A percentile compares a stretch with the other conserved stretches of the same genome.
phyloP scores from a whole-genome alignment of 192 early-diverging fungal genomes.

The Lunasporangiospora selenospora region DNA sequence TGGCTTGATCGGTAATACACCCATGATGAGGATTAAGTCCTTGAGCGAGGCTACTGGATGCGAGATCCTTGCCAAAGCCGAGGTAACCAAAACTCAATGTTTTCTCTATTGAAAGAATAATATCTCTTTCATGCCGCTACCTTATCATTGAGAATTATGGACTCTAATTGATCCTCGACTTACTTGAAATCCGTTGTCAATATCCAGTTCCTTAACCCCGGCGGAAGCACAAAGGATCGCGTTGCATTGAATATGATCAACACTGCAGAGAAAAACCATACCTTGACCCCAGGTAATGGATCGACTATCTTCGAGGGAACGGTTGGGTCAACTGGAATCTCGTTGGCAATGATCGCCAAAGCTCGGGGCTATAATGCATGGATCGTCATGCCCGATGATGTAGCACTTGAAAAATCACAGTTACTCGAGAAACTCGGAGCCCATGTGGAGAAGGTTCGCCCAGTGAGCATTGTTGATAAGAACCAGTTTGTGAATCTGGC shows the following conservation, averaged over 20 bases:
- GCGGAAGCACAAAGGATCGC: slow-evolving; percentile 93
- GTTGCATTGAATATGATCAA: slow-evolving; percentile 88
- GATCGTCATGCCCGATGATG: slow-evolving; percentile 98
- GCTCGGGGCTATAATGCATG: slow-evolving; percentile 92
- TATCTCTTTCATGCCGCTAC: neutral
- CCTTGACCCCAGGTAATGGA: slow-evolving; percentile 75
- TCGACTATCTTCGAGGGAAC: slow-evolving; percentile 94
- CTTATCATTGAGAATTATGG: too few species aligned
- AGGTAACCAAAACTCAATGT: slow-evolving; percentile 6
- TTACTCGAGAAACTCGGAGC: slow-evolving; percentile 85
- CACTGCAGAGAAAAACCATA: slow-evolving; percentile 72
- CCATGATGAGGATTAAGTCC: slow-evolving; percentile 84
- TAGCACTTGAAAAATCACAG: slow-evolving; percentile 88
- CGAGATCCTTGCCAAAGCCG: slow-evolving; percentile 72
- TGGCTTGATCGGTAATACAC: slow-evolving; percentile 92
- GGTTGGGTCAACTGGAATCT: slow-evolving; percentile 95
- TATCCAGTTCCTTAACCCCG: slow-evolving; percentile 86
- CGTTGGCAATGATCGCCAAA: slow-evolving; percentile 87
- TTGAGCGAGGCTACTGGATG: slow-evolving; percentile 93
- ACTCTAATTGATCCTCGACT: neutral
- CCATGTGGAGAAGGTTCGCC: slow-evolving; percentile 89
- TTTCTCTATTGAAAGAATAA: neutral
- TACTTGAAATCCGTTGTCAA: neutral
- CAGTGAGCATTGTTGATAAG: slow-evolving; percentile 89
- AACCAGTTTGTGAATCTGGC: slow-evolving; percentile 95